Conservation (phyloP, 208 protist genomes). For the Leishmania gerbilli region DNA sequence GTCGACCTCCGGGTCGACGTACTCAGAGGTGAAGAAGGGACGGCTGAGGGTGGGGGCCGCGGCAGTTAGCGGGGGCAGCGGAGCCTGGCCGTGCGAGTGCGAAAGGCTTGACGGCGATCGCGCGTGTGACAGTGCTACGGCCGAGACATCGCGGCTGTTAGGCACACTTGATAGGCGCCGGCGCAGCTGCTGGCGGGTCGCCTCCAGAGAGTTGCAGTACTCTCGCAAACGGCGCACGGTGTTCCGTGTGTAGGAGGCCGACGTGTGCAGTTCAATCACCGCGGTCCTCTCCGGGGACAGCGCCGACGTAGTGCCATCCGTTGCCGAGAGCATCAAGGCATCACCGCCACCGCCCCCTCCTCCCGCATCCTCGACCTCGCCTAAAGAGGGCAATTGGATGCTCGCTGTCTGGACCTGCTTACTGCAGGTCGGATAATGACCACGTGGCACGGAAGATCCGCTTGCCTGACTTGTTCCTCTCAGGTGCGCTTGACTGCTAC, state of each 20-base stretch:
- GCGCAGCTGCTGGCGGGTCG: slow-evolving; percentile 35
- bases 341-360: background rate
- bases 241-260: slow-evolving; percentile 27
- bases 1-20: slow-evolving; percentile 43
- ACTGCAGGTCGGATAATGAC: slow-evolving; percentile 18
- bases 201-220: slow-evolving; percentile 42
- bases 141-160: background rate
- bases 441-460: background rate
- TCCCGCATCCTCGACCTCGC: slow-evolving; percentile 5
- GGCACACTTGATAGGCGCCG: slow-evolving; percentile 2
- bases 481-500: background rate
- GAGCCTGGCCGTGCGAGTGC: background rate
- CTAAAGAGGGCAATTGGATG: slow-evolving; percentile 10
- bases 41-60: slow-evolving; percentile 12
- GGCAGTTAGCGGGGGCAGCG: background rate
- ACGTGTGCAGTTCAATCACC: slow-evolving; percentile 55
- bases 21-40: slow-evolving; percentile 38
- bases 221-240: slow-evolving; percentile 41
- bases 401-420: slow-evolving; percentile 37
- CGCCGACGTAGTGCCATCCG: slow-evolving; percentile 3
- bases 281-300: slow-evolving; percentile 26
- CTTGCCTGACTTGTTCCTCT: background rate
- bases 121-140: background rate
- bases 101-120: slow-evolving; percentile 5
- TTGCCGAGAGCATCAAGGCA: slow-evolving; percentile 4